Percentiles rank a stretch among this genome's conserved stretches.
These are phyloP conservation scores for Xerocomellus chrysenteron DNA, from an alignment of 768 basidiomycete species.

Conservation along the genomic window DNA sequence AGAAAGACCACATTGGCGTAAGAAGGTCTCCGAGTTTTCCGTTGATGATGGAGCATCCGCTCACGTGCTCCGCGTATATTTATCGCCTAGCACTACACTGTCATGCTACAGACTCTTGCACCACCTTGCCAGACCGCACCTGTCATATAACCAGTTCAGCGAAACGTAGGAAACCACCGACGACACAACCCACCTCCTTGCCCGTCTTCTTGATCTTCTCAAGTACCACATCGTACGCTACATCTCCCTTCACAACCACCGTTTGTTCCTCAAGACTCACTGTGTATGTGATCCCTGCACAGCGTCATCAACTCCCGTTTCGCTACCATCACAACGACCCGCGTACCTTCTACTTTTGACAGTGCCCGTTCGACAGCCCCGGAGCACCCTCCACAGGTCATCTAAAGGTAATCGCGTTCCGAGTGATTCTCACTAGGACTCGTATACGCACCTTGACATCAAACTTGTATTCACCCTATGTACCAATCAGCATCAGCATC, in stretches of 20 bases:
- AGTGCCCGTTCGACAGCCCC: slow-evolving; percentile 77
- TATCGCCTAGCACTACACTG: neutral
- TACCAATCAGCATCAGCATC: slow-evolving; percentile 1
- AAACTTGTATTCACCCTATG: slow-evolving; percentile 57
- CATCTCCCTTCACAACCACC: slow-evolving; percentile 63
- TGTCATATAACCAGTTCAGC: slow-evolving; percentile 9
- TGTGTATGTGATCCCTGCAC: slow-evolving; percentile 39
- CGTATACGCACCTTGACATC: slow-evolving; percentile 66
- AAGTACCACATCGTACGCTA: slow-evolving; percentile 62
- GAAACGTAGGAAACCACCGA: neutral
- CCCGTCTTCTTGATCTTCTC: slow-evolving; percentile 89
- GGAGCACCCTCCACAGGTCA: slow-evolving; percentile 87
- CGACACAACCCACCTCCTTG: slow-evolving; percentile 60
- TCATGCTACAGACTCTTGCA: neutral
- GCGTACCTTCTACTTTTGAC: slow-evolving; percentile 51
- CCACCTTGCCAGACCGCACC: slow-evolving; percentile 48
- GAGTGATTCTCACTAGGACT: neutral
- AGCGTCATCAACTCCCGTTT: neutral
- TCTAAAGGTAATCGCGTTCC: slow-evolving; percentile 42
- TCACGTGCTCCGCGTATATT: neutral
- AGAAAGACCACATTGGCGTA: neutral
- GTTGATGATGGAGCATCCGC: neutral
- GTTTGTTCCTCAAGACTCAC: slow-evolving; percentile 70
- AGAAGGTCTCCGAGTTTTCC: neutral
- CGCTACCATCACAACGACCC: neutral